These are phyloP conservation scores for Polytolypa hystricis DNA, from an alignment of 2,329 filamentous ascomycete genomes.

Conservation along the genomic window DNA sequence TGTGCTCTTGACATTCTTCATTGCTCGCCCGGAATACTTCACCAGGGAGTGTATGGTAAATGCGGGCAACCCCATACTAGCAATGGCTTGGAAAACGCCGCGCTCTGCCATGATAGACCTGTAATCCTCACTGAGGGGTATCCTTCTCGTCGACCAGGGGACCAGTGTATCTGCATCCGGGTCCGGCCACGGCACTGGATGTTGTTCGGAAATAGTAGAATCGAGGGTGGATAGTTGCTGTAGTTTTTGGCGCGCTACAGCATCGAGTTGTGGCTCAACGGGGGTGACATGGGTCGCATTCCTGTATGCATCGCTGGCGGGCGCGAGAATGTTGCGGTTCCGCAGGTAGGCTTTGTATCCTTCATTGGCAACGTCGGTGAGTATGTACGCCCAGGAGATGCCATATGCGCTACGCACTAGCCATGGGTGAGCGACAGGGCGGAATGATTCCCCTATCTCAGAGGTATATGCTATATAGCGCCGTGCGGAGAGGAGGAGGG, in stretches of 20 bases:
- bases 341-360: constrained; percentile 89
- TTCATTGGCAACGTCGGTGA: constrained; percentile 84
- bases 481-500: constrained; percentile 79
- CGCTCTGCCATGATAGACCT: constrained; percentile 83
- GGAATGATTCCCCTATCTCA: constrained; percentile 92
- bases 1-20: constrained; percentile 71
- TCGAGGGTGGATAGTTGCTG: constrained; percentile 1
- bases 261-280: constrained; percentile 6
- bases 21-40: constrained; percentile 70
- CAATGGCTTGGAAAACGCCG: constrained; percentile 79
- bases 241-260: constrained; percentile 4
- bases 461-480: constrained; percentile 95
- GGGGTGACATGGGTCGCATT: constrained; percentile 16
- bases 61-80: constrained; percentile 86
- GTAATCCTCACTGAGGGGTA: constrained; percentile 77
- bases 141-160: constrained; percentile 34
- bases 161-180: constrained; percentile 18
- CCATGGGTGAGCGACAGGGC: constrained; percentile 78
- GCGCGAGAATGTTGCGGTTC: constrained; percentile 66
- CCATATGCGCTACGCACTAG: constrained; percentile 76
- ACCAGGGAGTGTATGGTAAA: constrained; percentile 93
- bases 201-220: constrained; percentile 5
- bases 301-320: constrained; percentile 43
- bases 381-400: constrained; percentile 82
- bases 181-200: constrained; percentile 21